phyloP scores from a whole-genome alignment of 345 rosid genomes.

The Aquilaria yunnanensis region DNA sequence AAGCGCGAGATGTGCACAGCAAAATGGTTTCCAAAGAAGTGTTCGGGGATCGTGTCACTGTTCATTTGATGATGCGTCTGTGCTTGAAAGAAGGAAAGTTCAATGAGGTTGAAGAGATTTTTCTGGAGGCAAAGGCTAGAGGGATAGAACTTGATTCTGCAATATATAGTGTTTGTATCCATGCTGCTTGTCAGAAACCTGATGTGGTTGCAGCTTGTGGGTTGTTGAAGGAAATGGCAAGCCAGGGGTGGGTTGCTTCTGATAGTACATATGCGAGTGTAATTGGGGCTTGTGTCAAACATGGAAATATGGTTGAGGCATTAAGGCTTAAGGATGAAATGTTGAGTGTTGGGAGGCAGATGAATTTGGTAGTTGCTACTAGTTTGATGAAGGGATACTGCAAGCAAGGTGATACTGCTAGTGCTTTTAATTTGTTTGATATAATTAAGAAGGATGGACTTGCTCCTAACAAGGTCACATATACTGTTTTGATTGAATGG shows the following conservation, averaged over 20 bases:
- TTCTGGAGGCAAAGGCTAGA: constrained; percentile 33
- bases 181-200: constrained; percentile 36
- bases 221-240: constrained; percentile 60
- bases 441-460: constrained; percentile 52
- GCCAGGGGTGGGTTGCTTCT: constrained; percentile 40
- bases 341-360: constrained; percentile 46
- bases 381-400: constrained; percentile 66
- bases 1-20: constrained; percentile 38
- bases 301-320: constrained; percentile 55
- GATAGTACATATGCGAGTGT: constrained; percentile 40
- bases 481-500: constrained; percentile 56
- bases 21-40: constrained; percentile 40
- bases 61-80: constrained; percentile 40
- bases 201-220: constrained; percentile 34
- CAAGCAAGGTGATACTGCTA: constrained; percentile 33
- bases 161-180: constrained; percentile 36
- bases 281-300: constrained; percentile 52
- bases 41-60: constrained; percentile 38
- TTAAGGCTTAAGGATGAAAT: constrained; percentile 70
- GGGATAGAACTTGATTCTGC: constrained; percentile 46
- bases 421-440: constrained; percentile 55
- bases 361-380: constrained; percentile 56
- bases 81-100: constrained; percentile 46
- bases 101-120: constrained; percentile 41
- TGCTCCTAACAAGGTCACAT: constrained; percentile 54